A percentile compares a stretch with the other conserved stretches of the same genome.
Evolutionary conservation across 768 basidiomycete species (phyloP).

Genomic region (Harrya chromipes): DNA sequence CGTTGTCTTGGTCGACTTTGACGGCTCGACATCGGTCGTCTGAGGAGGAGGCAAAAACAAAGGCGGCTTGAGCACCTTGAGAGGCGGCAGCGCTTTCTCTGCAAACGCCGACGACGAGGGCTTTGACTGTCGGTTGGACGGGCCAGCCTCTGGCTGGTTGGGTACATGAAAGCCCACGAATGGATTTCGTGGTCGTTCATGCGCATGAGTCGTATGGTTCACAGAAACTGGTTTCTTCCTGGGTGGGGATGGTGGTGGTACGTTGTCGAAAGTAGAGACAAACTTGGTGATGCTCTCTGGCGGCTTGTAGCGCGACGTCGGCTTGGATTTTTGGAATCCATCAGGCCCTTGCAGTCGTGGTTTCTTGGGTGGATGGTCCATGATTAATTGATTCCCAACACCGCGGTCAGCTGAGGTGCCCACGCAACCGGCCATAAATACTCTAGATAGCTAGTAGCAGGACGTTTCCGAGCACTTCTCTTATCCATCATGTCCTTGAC

Average conservation of each 20-base stretch:
- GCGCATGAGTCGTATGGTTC: constrained; percentile 8
- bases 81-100: not conserved
- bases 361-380: constrained; percentile 3
- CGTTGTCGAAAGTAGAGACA: constrained; percentile 25
- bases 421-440: not conserved
- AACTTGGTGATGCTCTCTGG: constrained; percentile 23
- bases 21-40: not conserved
- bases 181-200: constrained; percentile 19
- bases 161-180: constrained; percentile 13
- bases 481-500: constrained; percentile 26
- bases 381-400: not conserved
- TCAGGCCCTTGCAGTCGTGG: constrained; percentile 21
- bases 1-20: constrained; percentile 5
- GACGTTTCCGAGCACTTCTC: not conserved
- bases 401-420: not conserved
- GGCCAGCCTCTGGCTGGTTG: constrained; percentile 4
- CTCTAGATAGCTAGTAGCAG: not conserved
- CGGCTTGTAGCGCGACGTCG: constrained; percentile 20
- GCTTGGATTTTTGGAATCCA: constrained; percentile 24
- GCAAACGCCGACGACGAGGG: constrained; percentile 4
- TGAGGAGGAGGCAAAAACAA: constrained; percentile 4
- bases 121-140: constrained; percentile 3
- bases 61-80: constrained; percentile 20
- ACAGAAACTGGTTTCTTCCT: constrained; percentile 3
- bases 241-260: not conserved